Evolutionary conservation across 1,284 basidiomycete genomes (phyloP).

Genomic region (Tilletia setariae): DNA sequence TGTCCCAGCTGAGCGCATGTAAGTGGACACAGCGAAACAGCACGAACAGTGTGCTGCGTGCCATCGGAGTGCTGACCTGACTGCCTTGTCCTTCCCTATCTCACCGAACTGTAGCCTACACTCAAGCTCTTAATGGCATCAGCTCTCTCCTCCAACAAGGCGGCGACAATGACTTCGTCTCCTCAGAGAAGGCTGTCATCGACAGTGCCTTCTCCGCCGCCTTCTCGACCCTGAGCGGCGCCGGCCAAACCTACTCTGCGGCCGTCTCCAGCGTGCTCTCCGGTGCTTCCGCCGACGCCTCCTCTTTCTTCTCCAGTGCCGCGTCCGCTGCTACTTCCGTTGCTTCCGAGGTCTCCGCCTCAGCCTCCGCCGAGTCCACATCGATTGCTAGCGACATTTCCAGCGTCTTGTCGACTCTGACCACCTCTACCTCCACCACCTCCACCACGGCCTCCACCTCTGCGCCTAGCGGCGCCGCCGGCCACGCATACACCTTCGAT

Average conservation of each 20-base stretch:
- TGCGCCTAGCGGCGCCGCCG: neutral
- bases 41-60: too few species aligned
- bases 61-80: too few species aligned
- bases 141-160: too few species aligned
- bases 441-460: neutral
- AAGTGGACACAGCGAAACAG: too few species aligned
- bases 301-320: neutral
- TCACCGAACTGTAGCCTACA: too few species aligned
- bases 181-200: neutral
- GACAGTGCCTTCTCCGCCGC: conserved; percentile 5
- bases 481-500: neutral
- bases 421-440: neutral
- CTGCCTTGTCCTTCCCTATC: too few species aligned
- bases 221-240: neutral
- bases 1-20: too few species aligned
- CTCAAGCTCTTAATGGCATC: too few species aligned
- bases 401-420: neutral
- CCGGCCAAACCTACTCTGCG: neutral
- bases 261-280: neutral
- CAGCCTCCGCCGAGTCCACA: neutral
- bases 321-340: neutral
- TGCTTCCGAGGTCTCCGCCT: neutral
- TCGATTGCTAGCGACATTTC: neutral
- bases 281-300: neutral
- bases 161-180: neutral